Evolutionary conservation across 2,329 filamentous ascomycete species (phyloP).

Genomic region (Ophiostoma sp.): DNA sequence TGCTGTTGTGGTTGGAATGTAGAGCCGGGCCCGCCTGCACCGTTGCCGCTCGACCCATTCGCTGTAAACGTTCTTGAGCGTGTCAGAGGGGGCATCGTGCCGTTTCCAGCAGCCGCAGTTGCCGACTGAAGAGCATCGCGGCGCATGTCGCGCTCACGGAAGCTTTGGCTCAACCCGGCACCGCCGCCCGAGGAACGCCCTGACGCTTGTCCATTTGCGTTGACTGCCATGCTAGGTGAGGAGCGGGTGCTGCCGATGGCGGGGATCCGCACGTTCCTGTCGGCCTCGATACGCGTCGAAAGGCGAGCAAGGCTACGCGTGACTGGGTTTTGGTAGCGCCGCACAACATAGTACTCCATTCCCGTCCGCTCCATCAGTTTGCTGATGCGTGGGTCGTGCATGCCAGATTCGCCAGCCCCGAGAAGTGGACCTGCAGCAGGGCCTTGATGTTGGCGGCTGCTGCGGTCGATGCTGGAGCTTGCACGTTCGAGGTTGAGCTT

Average conservation of each 20-base stretch:
- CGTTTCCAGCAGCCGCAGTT: constrained; percentile 13
- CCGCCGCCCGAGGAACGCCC: neutral
- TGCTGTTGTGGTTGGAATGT: constrained; percentile 26
- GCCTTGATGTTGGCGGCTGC: constrained; percentile 40
- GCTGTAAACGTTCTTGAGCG: constrained; percentile 13
- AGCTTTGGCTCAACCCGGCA: constrained; percentile 38
- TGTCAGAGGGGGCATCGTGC: constrained; percentile 3
- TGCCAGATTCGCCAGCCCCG: constrained; percentile 51
- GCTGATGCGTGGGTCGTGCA: constrained; percentile 57
- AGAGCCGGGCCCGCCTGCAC: constrained; percentile 35
- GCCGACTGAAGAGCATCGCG: constrained; percentile 23
- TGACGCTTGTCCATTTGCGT: neutral
- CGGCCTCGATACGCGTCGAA: constrained; percentile 46
- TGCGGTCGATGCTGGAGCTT: constrained; percentile 64
- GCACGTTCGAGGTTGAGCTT: constrained; percentile 70
- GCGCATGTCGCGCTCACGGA: constrained; percentile 31
- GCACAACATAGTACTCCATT: constrained; percentile 68
- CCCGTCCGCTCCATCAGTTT: constrained; percentile 63
- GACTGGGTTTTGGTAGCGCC: constrained; percentile 65
- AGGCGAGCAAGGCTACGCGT: constrained; percentile 55
- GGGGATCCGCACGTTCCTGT: constrained; percentile 36
- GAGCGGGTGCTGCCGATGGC: constrained; percentile 30
- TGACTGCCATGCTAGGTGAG: constrained; percentile 24
- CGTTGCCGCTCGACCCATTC: neutral
- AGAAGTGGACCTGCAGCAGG: constrained; percentile 41